These are phyloP conservation scores for Botrytis tulipae DNA, from an alignment of 2,329 filamentous ascomycete species.

Conservation along the genomic window DNA sequence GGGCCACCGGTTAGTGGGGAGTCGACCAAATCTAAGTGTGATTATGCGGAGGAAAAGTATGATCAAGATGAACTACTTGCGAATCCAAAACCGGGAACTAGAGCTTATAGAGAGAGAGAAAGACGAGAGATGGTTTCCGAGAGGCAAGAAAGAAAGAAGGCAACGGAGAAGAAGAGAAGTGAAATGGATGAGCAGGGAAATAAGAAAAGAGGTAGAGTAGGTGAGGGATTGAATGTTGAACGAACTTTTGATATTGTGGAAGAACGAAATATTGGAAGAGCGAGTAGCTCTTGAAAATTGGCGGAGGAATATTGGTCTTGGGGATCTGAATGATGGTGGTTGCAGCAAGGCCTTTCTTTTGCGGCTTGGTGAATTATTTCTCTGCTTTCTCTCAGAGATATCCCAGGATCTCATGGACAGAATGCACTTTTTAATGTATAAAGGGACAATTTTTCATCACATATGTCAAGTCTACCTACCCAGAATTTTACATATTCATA, in stretches of 20 bases:
- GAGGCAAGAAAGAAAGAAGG: background rate
- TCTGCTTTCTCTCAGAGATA: background rate
- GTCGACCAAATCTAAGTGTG: no score
- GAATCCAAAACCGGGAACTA: conserved; percentile 23
- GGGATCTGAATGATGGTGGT: background rate
- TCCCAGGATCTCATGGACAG: no score
- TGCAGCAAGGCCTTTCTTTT: background rate
- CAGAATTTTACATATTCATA: no score
- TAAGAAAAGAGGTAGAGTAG: no score
- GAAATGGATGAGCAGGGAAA: no score
- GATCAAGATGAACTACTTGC: background rate
- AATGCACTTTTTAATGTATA: no score
- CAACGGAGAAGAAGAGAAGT: background rate
- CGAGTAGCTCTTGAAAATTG: background rate
- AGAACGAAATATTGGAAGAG: background rate
- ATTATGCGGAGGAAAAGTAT: background rate
- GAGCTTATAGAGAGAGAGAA: conserved; percentile 32
- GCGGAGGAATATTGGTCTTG: background rate
- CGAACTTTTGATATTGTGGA: background rate
- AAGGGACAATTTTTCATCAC: no score
- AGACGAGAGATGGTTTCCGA: conserved; percentile 13
- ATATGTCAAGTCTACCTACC: no score
- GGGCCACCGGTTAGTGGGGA: background rate
- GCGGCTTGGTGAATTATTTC: background rate
- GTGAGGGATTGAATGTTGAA: background rate